Percentiles rank a stretch among this genome's conserved stretches.
These are phyloP conservation scores for Herpetospermum pedunculosum DNA, from an alignment of 306 rosid genomes.

Conservation along the genomic window DNA sequence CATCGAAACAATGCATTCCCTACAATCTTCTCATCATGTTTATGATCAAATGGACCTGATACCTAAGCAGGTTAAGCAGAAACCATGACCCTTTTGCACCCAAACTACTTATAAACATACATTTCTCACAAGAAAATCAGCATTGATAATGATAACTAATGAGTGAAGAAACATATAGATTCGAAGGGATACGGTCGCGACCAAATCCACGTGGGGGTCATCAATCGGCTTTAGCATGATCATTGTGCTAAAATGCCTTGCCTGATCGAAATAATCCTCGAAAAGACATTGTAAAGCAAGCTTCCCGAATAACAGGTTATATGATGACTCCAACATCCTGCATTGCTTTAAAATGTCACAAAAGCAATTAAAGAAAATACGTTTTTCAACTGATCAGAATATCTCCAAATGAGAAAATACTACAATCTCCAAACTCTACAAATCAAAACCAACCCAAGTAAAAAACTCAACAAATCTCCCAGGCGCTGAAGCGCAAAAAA, in stretches of 20 bases:
- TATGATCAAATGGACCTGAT: slow-evolving; percentile 80
- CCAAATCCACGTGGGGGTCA: slow-evolving; percentile 88
- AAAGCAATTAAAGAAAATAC: not conserved
- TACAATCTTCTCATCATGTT: slow-evolving; percentile 37
- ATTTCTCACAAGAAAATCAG: not conserved
- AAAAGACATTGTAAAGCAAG: slow-evolving; percentile 76
- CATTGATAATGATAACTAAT: not conserved
- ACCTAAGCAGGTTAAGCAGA: slow-evolving; percentile 44
- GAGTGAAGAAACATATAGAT: not conserved
- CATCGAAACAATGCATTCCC: slow-evolving; percentile 90
- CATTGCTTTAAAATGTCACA: slow-evolving; percentile 13
- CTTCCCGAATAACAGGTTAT: slow-evolving; percentile 71
- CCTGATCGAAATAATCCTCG: slow-evolving; percentile 65
- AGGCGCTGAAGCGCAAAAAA: not conserved
- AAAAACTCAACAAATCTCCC: not conserved
- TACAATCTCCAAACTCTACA: not conserved
- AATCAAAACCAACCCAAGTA: not conserved
- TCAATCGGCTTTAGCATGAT: slow-evolving; percentile 95
- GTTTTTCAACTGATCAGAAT: not conserved
- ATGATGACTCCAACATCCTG: slow-evolving; percentile 89
- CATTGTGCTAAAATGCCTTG: slow-evolving; percentile 51
- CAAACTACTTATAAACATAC: not conserved
- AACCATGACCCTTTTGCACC: slow-evolving; percentile 8
- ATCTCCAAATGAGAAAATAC: not conserved
- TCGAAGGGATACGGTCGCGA: slow-evolving; percentile 62